Evolutionary conservation across 441 rosid species (phyloP).

Genomic region (Raphanus hybrid): DNA sequence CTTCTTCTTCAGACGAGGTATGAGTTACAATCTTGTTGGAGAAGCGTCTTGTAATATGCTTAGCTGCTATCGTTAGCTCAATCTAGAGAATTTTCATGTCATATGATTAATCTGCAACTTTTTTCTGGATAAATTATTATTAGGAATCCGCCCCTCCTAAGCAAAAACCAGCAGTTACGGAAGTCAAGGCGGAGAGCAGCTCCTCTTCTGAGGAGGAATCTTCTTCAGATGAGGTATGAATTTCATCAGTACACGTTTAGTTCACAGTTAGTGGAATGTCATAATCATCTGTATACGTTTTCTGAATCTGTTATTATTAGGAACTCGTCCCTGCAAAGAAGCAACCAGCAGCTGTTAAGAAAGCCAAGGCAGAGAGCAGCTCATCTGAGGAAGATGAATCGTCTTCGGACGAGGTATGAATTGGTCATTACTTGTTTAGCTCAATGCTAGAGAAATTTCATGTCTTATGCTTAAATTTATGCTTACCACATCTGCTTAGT

Average conservation of each 20-base stretch:
- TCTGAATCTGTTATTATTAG: background rate
- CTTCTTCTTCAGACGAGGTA: conserved; percentile 40
- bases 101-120: background rate
- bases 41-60: background rate
- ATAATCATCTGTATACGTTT: background rate
- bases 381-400: conserved; percentile 9
- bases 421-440: background rate
- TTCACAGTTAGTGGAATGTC: background rate
- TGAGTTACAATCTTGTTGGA: background rate
- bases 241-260: background rate
- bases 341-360: background rate
- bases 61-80: too few relatives aligned
- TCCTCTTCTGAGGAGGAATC: conserved; percentile 20
- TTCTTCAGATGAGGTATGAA: conserved; percentile 29
- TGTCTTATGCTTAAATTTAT: conserved; percentile 6
- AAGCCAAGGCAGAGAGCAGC: background rate
- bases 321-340: background rate
- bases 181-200: background rate
- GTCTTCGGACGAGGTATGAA: conserved; percentile 29
- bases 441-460: background rate
- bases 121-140: background rate
- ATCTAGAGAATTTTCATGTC: background rate
- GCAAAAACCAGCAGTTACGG: conserved; percentile 4
- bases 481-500: background rate
- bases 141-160: conserved; percentile 2